Conservation (phyloP, 768 basidiomycete genomes). For the Mrakia blollopis region DNA sequence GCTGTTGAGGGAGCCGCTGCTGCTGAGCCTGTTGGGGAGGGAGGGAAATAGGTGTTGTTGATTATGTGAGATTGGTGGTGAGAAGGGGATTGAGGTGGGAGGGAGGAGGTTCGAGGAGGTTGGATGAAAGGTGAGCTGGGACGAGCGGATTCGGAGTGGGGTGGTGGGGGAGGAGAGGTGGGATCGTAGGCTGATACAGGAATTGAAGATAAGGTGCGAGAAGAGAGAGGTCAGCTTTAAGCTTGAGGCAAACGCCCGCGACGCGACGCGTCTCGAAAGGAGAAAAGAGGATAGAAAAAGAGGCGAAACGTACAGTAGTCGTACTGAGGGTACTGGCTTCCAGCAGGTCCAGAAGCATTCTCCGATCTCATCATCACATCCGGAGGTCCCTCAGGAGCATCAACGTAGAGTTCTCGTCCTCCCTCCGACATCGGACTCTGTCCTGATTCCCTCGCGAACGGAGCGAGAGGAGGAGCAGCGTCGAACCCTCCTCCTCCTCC, state of each 20-base stretch:
- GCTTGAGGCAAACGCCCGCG: not conserved
- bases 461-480: not conserved
- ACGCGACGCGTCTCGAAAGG: not conserved
- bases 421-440: not conserved
- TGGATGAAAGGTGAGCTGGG: constrained; percentile 7
- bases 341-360: not conserved
- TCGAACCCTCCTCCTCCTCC: not conserved
- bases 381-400: constrained; percentile 2
- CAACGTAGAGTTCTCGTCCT: constrained; percentile 18
- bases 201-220: not conserved
- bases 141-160: not conserved
- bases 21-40: not conserved
- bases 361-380: not conserved
- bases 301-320: not conserved
- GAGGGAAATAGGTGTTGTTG: not conserved
- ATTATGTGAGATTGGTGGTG: not conserved
- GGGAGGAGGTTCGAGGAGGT: constrained; percentile 21
- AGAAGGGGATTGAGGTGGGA: not conserved
- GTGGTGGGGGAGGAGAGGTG: not conserved
- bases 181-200: constrained; percentile 28
- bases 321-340: constrained; percentile 16
- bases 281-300: not conserved
- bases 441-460: not conserved
- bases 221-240: not conserved
- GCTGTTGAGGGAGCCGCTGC: not conserved